Percentiles rank a stretch among this genome's conserved stretches.
These are phyloP conservation scores for Candida khao-thaluensis DNA, from an alignment of 805 yeast genomes.

Conservation along the genomic window DNA sequence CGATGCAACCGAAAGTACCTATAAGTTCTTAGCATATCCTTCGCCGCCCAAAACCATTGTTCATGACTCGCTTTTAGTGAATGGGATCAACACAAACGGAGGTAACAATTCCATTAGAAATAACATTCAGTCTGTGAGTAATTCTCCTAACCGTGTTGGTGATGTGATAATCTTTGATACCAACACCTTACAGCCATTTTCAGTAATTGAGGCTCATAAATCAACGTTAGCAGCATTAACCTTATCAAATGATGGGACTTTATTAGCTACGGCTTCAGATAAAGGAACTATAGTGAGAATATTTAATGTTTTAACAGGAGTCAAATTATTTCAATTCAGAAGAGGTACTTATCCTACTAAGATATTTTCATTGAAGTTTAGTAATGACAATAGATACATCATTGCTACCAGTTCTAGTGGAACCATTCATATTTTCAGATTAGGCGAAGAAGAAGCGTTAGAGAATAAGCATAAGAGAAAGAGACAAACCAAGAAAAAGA, in stretches of 20 bases:
- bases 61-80: slow-evolving; percentile 41
- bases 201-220: slow-evolving; percentile 84
- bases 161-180: slow-evolving; percentile 81
- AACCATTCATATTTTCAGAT: slow-evolving; percentile 87
- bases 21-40: slow-evolving; percentile 67
- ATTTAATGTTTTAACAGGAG: slow-evolving; percentile 66
- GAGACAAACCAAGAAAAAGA: slow-evolving; percentile 16
- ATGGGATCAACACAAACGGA: slow-evolving; percentile 41
- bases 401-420: slow-evolving; percentile 88
- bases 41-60: slow-evolving; percentile 64
- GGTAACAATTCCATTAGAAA: slow-evolving; percentile 40
- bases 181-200: slow-evolving; percentile 66
- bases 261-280: slow-evolving; percentile 84
- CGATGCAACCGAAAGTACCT: slow-evolving; percentile 28
- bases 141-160: slow-evolving; percentile 52
- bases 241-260: slow-evolving; percentile 70
- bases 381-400: slow-evolving; percentile 63
- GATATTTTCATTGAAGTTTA: slow-evolving; percentile 75
- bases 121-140: slow-evolving; percentile 40
- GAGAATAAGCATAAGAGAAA: slow-evolving; percentile 36
- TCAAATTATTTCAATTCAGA: slow-evolving; percentile 67
- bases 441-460: slow-evolving; percentile 52
- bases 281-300: slow-evolving; percentile 90
- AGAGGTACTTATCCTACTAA: slow-evolving; percentile 84
- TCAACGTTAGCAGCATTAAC: slow-evolving; percentile 67